Evolutionary conservation across 345 rosid genomes (phyloP), one percentile per base, ranked within the genome.

Genomic region (Alliaria petiolata): DNA sequence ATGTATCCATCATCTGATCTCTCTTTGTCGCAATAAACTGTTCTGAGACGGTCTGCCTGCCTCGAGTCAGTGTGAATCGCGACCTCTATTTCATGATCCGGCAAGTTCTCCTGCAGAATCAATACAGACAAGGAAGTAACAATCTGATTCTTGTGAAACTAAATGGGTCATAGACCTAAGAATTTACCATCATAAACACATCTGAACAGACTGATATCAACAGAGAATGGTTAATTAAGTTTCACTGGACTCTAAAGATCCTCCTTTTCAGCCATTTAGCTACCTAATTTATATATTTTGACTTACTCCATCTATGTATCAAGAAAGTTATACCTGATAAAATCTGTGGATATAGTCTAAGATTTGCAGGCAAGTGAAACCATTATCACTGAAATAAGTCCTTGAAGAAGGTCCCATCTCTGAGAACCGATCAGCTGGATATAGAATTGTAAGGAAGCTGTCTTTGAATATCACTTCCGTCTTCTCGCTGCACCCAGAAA

Each of bases 341-440:
- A 89, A 91, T 30, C 81, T 76, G 78, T 88, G 76, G 63, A 91
- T 83, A 26, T 80, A 74, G 82, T 91, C 87, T 59, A 91, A 68
- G 76, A 95, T 84, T 85, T 86, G 86, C 65, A 86, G 70, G 81
- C 97, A 85, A 3, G 89, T 87, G 70, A 91, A 93, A 47, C 98
- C 96, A 26, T 73, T 82, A 44, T 82, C 71, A 19, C 95, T 84
- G 86, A 95, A 95, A 85, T 85, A 91, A 0, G 97, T 88, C 72
- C 85, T 80, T 15, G 95, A 89, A 52, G 95, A 89, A 74, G 92
- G 99, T 26, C 99, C 96, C 84, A 89, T 88, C 80, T 91, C 99
- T 12, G 95, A 81, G 67, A 88, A 95, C 72, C 93, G 90, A 53
- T 95, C 99, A 3, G 85, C 8, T 0, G 99, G 99, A 75, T 81